Percentiles rank a stretch among this genome's conserved stretches.
Conservation (phyloP, 2,329 filamentous ascomycete species). For the Cryphonectria parasitica region DNA sequence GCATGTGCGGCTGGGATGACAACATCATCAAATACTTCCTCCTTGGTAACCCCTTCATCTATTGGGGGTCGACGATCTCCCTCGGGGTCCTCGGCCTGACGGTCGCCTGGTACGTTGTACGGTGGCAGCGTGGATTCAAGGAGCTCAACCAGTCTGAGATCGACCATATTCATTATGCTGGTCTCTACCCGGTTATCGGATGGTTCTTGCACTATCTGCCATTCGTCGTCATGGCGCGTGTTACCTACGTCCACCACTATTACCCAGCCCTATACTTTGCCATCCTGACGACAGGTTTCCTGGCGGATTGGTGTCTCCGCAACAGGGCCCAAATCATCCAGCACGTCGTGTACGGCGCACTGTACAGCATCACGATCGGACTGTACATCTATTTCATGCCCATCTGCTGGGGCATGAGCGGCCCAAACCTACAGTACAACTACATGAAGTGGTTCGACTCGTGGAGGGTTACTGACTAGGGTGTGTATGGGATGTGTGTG, state of each 20-base stretch:
- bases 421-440: conserved; percentile 78
- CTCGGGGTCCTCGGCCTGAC: conserved; percentile 74
- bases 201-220: conserved; percentile 97
- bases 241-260: conserved; percentile 99
- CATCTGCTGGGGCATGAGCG: conserved; percentile 95
- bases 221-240: conserved; percentile 96
- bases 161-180: conserved; percentile 93
- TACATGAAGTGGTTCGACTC: conserved; percentile 92
- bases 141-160: conserved; percentile 81
- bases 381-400: conserved; percentile 90
- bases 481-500: neutral
- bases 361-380: conserved; percentile 77
- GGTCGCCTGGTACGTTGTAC: conserved; percentile 81
- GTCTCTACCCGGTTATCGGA: conserved; percentile 86
- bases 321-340: conserved; percentile 67
- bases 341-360: conserved; percentile 68
- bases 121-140: conserved; percentile 93
- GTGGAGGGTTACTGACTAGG: conserved; percentile 79
- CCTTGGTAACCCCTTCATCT: conserved; percentile 92
- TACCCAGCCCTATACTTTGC: conserved; percentile 98
- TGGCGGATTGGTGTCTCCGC: conserved; percentile 80
- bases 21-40: conserved; percentile 97
- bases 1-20: conserved; percentile 99
- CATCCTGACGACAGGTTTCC: conserved; percentile 86
- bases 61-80: conserved; percentile 88